Evolutionary conservation across 169 alveolate species (phyloP).

Genomic region (Perkinsus marinus): DNA sequence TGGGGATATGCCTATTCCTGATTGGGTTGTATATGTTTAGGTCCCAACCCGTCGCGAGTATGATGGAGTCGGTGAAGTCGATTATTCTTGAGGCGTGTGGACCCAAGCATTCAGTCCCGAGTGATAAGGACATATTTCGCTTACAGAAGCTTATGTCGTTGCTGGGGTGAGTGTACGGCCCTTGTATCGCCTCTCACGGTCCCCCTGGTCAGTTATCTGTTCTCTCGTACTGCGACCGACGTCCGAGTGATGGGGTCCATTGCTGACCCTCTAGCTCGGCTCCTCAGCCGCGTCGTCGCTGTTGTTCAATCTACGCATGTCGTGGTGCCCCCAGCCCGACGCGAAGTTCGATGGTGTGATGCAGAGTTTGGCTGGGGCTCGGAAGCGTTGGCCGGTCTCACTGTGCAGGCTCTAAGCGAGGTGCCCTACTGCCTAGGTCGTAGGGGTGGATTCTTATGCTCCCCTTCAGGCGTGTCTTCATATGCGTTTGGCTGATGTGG

Average conservation of each 20-base stretch:
- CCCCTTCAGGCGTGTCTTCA: background rate
- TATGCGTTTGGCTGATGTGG: background rate
- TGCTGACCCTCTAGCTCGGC: background rate
- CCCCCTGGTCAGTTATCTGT: background rate
- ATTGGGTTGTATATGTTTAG: too few relatives aligned
- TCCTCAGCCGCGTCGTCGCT: background rate
- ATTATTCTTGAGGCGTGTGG: background rate
- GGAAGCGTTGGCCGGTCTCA: background rate
- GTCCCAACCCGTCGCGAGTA: background rate
- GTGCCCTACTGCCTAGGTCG: background rate
- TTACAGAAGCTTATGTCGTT: background rate
- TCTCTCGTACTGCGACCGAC: background rate
- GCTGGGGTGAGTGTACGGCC: background rate
- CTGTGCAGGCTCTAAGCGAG: background rate
- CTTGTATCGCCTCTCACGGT: background rate
- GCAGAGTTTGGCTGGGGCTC: background rate
- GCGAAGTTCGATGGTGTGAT: background rate
- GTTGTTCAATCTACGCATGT: background rate
- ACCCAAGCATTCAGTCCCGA: background rate
- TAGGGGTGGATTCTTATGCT: background rate
- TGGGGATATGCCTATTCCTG: too few relatives aligned
- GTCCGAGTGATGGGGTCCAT: background rate
- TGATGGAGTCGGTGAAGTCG: background rate
- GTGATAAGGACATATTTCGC: background rate
- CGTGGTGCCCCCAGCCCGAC: background rate